A percentile compares a stretch with the other conserved stretches of the same genome.
Evolutionary conservation across 495 filamentous ascomycete genomes (phyloP).

Genomic region (Daldinia vernicosa): DNA sequence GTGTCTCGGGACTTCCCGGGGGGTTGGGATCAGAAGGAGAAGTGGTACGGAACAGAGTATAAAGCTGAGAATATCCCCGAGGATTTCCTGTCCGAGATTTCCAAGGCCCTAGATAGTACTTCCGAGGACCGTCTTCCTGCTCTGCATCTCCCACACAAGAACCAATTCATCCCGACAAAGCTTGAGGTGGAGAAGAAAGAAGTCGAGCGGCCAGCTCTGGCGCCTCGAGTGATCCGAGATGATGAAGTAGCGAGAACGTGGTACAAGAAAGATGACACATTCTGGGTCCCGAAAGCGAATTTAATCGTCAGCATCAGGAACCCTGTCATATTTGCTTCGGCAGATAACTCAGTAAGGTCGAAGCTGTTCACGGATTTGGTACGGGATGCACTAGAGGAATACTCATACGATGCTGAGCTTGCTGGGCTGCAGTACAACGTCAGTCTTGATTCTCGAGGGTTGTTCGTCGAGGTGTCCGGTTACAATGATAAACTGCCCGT

Average conservation of each 20-base stretch:
- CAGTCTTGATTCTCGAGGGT: constrained; percentile 70
- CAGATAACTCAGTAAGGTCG: constrained; percentile 78
- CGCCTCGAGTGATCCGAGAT: constrained; percentile 87
- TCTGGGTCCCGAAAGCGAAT: constrained; percentile 97
- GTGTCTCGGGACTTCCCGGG: constrained; percentile 85
- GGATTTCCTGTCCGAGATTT: constrained; percentile 75
- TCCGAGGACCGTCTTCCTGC: constrained; percentile 68
- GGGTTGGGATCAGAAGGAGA: constrained; percentile 86
- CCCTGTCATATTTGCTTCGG: constrained; percentile 77
- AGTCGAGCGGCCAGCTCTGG: constrained; percentile 72
- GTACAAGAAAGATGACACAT: constrained; percentile 99
- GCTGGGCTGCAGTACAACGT: constrained; percentile 89
- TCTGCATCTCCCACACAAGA: constrained; percentile 88
- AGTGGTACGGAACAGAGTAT: constrained; percentile 99
- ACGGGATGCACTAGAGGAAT: constrained; percentile 88
- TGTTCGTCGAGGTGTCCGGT: constrained; percentile 82
- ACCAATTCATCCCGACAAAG: constrained; percentile 95
- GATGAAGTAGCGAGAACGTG: constrained; percentile 85
- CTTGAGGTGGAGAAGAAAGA: constrained; percentile 96
- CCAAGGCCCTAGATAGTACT: constrained; percentile 66
- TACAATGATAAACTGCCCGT: constrained; percentile 97
- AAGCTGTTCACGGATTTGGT: constrained; percentile 88
- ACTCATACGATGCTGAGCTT: constrained; percentile 95
- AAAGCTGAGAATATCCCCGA: constrained; percentile 81
- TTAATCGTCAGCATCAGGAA: constrained; percentile 82